Percentiles rank a stretch among this genome's conserved stretches.
Evolutionary conservation across 2,329 filamentous ascomycete genomes (phyloP).

Genomic region (Colletotrichum sp.): DNA sequence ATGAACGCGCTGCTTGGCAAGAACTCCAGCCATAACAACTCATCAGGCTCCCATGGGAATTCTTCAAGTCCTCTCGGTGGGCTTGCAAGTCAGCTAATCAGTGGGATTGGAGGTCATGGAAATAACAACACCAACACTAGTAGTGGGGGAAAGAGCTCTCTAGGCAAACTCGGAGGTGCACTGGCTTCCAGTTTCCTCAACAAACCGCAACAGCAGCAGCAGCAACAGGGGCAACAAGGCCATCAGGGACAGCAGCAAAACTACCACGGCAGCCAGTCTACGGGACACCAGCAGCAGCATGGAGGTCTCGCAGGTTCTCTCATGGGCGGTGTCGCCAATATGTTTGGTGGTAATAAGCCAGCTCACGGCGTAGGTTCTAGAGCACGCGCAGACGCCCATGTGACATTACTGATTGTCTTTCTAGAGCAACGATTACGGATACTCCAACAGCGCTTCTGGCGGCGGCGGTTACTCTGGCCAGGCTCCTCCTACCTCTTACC

Average conservation of each 20-base stretch:
- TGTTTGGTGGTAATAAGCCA: constrained; percentile 56
- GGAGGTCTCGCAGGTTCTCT: constrained; percentile 58
- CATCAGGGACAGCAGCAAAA: constrained; percentile 41
- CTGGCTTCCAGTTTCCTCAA: constrained; percentile 58
- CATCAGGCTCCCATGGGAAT: constrained; percentile 32
- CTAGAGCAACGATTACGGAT: constrained; percentile 66
- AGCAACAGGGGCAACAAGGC: constrained; percentile 38
- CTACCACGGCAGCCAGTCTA: constrained; percentile 53
- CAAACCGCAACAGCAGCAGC: constrained; percentile 40
- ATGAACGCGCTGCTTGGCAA: constrained; percentile 62
- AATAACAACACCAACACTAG: constrained; percentile 29
- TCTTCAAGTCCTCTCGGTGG: constrained; percentile 47
- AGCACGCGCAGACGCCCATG: not conserved
- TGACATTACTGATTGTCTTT: constrained; percentile 20
- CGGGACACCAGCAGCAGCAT: constrained; percentile 33
- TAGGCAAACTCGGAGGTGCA: constrained; percentile 62
- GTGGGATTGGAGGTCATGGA: constrained; percentile 35
- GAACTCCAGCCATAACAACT: constrained; percentile 41
- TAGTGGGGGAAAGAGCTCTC: constrained; percentile 41
- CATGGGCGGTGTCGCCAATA: constrained; percentile 58
- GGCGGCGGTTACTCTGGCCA: constrained; percentile 64
- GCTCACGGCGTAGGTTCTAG: constrained; percentile 39
- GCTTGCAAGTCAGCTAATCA: constrained; percentile 53
- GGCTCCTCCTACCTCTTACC: constrained; percentile 67
- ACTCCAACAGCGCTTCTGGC: constrained; percentile 49